A percentile compares a stretch with the other conserved stretches of the same genome.
Conservation (phyloP, 2,329 filamentous ascomycete genomes). For the Hypoxylon sp. region DNA sequence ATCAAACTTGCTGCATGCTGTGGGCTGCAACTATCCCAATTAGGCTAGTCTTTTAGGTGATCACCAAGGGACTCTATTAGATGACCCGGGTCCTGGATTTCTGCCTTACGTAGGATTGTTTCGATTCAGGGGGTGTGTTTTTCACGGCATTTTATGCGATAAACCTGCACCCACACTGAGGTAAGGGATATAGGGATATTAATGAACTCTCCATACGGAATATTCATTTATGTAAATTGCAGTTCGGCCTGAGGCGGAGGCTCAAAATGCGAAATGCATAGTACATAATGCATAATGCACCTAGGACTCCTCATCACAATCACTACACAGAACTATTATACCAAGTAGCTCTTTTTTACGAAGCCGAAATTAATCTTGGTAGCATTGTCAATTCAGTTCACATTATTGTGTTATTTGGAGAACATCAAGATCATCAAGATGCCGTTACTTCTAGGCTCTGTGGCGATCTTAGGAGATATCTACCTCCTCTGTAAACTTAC, state of each 20-base stretch:
- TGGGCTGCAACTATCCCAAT: too few species aligned
- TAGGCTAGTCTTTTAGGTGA: too few species aligned
- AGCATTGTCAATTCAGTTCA: neutral
- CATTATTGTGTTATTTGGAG: neutral
- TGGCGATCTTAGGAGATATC: neutral
- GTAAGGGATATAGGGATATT: conserved; percentile 21
- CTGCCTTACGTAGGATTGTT: conserved; percentile 3
- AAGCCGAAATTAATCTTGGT: too few species aligned
- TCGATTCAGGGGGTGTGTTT: conserved; percentile 13
- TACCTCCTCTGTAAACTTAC: neutral
- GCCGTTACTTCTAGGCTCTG: neutral
- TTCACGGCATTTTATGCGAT: conserved; percentile 16
- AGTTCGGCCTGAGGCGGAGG: conserved; percentile 22
- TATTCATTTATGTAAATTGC: conserved; percentile 27
- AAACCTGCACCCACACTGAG: neutral
- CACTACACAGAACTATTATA: too few species aligned
- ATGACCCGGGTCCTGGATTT: too few species aligned
- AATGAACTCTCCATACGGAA: too few species aligned
- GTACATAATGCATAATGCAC: conserved; percentile 5
- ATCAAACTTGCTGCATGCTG: too few species aligned
- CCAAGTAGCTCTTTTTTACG: too few species aligned
- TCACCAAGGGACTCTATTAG: too few species aligned
- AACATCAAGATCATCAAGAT: neutral
- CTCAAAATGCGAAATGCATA: conserved; percentile 21
- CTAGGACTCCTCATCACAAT: conserved; percentile 12